These are phyloP conservation scores for Fusarium aywerte DNA, from an alignment of 2,329 filamentous ascomycete genomes.

Conservation along the genomic window DNA sequence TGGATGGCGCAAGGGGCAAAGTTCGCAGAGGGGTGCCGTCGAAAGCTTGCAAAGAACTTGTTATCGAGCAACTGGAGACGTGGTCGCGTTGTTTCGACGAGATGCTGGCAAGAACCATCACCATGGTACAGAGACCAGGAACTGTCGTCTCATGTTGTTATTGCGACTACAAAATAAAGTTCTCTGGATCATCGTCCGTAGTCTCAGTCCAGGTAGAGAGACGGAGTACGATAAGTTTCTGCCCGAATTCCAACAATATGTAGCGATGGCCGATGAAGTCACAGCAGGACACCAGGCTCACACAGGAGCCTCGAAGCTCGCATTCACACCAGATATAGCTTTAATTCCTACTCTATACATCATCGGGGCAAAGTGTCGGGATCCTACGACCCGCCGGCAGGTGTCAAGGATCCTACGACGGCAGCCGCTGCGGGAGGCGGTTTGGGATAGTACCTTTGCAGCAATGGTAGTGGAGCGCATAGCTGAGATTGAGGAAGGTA, in stretches of 20 bases:
- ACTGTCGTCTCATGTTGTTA: not conserved
- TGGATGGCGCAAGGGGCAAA: not conserved
- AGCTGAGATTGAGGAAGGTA: not conserved
- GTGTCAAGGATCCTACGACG: not conserved
- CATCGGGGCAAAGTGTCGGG: not conserved
- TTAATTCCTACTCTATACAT: not conserved
- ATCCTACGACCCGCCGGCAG: not conserved
- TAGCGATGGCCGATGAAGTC: not conserved
- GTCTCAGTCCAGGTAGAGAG: not conserved
- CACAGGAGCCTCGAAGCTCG: not conserved
- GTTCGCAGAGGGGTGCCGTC: not conserved
- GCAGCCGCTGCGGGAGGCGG: not conserved
- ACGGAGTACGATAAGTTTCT: not conserved
- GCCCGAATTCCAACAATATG: not conserved
- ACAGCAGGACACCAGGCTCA: not conserved
- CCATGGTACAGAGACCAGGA: not conserved
- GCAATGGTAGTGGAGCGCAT: not conserved
- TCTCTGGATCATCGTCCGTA: not conserved
- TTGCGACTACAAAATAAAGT: not conserved
- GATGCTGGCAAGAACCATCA: not conserved
- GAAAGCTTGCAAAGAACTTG: not conserved
- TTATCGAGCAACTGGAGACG: not conserved
- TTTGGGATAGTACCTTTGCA: not conserved
- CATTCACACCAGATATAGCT: not conserved
- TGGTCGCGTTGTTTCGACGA: not conserved